Percentiles rank a stretch among this genome's conserved stretches.
Evolutionary conservation across 768 basidiomycete genomes (phyloP).

Genomic region (Podaxis mareebaensis): DNA sequence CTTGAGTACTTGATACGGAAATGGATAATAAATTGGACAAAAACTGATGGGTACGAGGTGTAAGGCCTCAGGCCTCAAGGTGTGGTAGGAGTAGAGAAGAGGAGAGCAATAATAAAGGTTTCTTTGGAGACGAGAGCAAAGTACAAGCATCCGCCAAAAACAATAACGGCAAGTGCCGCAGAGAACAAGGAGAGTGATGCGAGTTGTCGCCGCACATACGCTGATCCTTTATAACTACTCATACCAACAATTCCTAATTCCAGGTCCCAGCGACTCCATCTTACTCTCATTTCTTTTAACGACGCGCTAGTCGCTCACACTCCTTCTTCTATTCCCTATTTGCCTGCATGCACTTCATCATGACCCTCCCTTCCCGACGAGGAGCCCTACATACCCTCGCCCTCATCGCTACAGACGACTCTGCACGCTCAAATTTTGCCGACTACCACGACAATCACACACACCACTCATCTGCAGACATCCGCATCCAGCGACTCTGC

Average conservation of each 20-base stretch:
- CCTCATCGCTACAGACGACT: constrained; percentile 31
- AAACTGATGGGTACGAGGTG: neutral
- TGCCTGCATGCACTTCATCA: constrained; percentile 31
- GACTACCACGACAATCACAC: constrained; percentile 17
- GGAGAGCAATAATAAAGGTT: constrained; percentile 8
- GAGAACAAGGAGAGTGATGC: constrained; percentile 2
- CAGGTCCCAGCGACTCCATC: constrained; percentile 21
- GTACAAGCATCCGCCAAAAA: constrained; percentile 27
- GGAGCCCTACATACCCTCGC: constrained; percentile 40
- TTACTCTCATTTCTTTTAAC: constrained; percentile 20
- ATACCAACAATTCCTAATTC: constrained; percentile 11
- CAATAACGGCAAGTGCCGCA: constrained; percentile 39
- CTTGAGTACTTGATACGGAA: neutral
- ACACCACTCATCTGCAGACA: constrained; percentile 19
- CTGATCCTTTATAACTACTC: constrained; percentile 26
- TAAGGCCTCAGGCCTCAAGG: neutral
- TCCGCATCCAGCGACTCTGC: constrained; percentile 22
- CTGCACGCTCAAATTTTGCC: constrained; percentile 20
- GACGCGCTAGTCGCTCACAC: constrained; percentile 24
- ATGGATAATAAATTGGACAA: neutral
- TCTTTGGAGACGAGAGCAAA: constrained; percentile 5
- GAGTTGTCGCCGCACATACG: constrained; percentile 24
- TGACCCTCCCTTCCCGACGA: constrained; percentile 26
- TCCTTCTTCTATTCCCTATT: constrained; percentile 24
- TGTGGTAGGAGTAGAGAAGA: neutral